phyloP scores from a whole-genome alignment of 805 yeast genomes.

The Kockiozyma suomiensis region DNA sequence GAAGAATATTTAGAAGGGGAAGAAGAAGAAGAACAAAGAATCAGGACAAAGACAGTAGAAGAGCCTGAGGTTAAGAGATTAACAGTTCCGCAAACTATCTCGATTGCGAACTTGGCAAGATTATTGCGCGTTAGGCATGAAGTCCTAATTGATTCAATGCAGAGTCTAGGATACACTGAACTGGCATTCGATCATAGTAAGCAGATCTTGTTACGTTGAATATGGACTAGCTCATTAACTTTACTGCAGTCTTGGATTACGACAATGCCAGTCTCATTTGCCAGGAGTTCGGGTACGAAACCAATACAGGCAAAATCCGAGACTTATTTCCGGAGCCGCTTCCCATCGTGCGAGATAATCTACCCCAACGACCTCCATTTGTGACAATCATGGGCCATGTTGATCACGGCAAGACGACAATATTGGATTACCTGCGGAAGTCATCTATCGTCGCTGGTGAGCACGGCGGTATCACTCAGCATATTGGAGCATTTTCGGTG shows the following conservation, averaged over 20 bases:
- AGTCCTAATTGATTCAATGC: constrained; percentile 59
- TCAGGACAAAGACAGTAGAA: background rate
- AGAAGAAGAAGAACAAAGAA: background rate
- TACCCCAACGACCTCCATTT: constrained; percentile 81
- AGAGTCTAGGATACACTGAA: constrained; percentile 68
- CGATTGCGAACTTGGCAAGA: constrained; percentile 78
- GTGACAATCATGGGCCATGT: constrained; percentile 99
- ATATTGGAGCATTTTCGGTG: constrained; percentile 94
- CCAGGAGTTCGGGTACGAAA: constrained; percentile 81
- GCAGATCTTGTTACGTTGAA: constrained; percentile 53
- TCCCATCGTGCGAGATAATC: constrained; percentile 50
- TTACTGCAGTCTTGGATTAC: constrained; percentile 58
- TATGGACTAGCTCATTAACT: background rate
- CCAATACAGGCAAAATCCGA: constrained; percentile 42
- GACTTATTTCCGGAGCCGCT: constrained; percentile 35
- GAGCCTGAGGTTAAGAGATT: background rate
- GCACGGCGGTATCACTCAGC: constrained; percentile 97
- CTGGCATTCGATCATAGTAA: constrained; percentile 56
- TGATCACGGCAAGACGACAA: constrained; percentile 97
- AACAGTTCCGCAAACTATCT: constrained; percentile 48
- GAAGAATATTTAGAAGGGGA: too few relatives aligned
- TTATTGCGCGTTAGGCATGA: constrained; percentile 67
- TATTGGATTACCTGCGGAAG: constrained; percentile 81
- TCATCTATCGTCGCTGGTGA: constrained; percentile 82
- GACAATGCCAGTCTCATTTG: constrained; percentile 87